Evolutionary conservation across 441 rosid species (phyloP), one percentile per base, ranked within the genome.

Genomic region (Geranium incanum): DNA sequence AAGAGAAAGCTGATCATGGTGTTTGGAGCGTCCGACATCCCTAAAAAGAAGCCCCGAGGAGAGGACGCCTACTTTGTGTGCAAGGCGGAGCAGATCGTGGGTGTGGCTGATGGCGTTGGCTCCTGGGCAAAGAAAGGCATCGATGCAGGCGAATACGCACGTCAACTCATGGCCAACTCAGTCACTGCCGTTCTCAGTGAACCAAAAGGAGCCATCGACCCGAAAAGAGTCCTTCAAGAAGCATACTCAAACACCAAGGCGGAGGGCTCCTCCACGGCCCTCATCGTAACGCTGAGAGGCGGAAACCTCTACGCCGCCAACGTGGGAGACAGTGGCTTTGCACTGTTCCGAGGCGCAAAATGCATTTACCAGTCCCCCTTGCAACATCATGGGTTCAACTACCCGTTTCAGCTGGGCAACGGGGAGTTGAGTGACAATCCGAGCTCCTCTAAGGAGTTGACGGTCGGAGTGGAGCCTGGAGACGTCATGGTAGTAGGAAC

Each of bases 91-190:
- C 15, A 50, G 57, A 50, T 15, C 57, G 15, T 50, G 3, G 57
- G 57, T 50, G 57, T 50, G 16, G 57, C 57, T n/a, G 57, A 50
- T n/a, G 57, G 57, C 16, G 57, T 50, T n/a, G 57, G 57, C 6
- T 15, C 16, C 4, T 50, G 57, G 57, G 57, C 57, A 12, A 50
- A 7, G 59, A 13, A 52, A 3, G 59, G 59, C 4, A 52, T 52
- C 0, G 59, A 52, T 15, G 59, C 59, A 2, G 59, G 59, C 0
- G 18, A 52, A 52, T 52, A 52, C 9, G 59, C 59, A 13, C 59
- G 59, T 3, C 18, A 52, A 3, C 59, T 52, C 18, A 52, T 52
- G 59, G 5, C 6, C 59, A 52, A 52, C 18, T 52, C 59, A 4
- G 4, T 52, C 4, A 15, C 9, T 15, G 59, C 59, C 9, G 18